Evolutionary conservation across 345 rosid genomes (phyloP), one percentile per base, ranked within the genome.

Genomic region (Gossypium anomalum): DNA sequence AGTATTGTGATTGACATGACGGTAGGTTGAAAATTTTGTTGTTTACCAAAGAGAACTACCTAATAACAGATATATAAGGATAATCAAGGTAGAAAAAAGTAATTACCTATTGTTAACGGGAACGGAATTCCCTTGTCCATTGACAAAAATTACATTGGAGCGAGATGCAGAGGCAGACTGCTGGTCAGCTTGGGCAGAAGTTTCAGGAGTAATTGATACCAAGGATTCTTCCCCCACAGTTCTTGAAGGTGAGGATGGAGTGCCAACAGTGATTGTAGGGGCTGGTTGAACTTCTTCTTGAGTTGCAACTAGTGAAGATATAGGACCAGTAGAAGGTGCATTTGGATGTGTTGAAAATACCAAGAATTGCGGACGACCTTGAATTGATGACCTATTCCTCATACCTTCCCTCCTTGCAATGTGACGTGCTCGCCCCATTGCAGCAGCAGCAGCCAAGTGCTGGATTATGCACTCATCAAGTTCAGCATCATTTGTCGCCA

Each of bases 381-480:
- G 97, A 82, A 74, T 77, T 72, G 93, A 86, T 52, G 93, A 83
- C 76, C 97, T 86, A 61, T 81, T 89, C 78, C 98, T 86, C 76
- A 89, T 91, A 59, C 93, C 87, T 76, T 88, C 98, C 87, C 99
- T 91, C 84, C 94, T 85, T 58, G 85, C 80, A 76, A 89, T 82
- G 64, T 90, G 96, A 27, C 92, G 92, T 62, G 88, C 90, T 72
- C 94, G 89, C 13, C 99, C 99, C 94, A 91, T 95, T 76, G 99
- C 98, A 55, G 99, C 66, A 29, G 66, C 44, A 15, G 66, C 93
- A 57, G 99, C 94, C 71, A 95, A 75, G 82, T 95, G 99, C 90
- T 93, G 98, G 74, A 95, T 89, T 76, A 95, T 91, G 48, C 94
- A 89, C 82, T 93, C 99, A 83, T 95, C 98, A 78, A 95, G 93